phyloP scores from a whole-genome alignment of 306 rosid genomes.

The Vigna reflexopilosa region DNA sequence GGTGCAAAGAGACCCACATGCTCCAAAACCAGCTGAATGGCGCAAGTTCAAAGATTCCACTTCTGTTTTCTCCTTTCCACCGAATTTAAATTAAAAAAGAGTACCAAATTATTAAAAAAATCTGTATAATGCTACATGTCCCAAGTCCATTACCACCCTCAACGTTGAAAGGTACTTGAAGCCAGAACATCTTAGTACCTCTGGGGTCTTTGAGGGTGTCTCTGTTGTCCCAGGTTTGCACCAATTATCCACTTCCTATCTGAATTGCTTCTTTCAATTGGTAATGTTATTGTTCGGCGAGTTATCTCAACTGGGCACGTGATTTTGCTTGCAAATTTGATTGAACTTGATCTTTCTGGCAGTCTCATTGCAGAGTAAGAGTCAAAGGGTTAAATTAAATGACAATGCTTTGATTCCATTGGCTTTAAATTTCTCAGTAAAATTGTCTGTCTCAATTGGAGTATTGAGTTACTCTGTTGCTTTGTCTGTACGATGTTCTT shows the following conservation, averaged over 20 bases:
- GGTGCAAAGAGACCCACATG: conserved; percentile 43
- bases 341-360: neutral
- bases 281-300: conserved; percentile 26
- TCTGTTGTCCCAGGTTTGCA: conserved; percentile 3
- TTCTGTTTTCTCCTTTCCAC: conserved; percentile 33
- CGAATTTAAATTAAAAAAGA: neutral
- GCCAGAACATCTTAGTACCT: conserved; percentile 17
- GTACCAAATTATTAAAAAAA: neutral
- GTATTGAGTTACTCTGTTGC: neutral
- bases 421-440: neutral
- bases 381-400: conserved; percentile 6
- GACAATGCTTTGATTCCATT: neutral
- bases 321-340: conserved; percentile 14
- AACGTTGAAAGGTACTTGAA: conserved; percentile 38
- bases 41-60: conserved; percentile 26
- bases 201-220: neutral
- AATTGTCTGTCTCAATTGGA: neutral
- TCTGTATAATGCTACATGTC: neutral
- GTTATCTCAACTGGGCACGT: conserved; percentile 47
- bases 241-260: neutral
- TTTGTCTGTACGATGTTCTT: neutral
- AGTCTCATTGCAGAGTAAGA: neutral
- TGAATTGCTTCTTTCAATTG: neutral
- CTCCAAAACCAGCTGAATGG: conserved; percentile 17
- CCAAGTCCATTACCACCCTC: neutral